Percentiles rank a stretch among this genome's conserved stretches.
These are phyloP conservation scores for Aegilops longissima DNA, from an alignment of 176 grass and related monocot species.

Conservation along the genomic window DNA sequence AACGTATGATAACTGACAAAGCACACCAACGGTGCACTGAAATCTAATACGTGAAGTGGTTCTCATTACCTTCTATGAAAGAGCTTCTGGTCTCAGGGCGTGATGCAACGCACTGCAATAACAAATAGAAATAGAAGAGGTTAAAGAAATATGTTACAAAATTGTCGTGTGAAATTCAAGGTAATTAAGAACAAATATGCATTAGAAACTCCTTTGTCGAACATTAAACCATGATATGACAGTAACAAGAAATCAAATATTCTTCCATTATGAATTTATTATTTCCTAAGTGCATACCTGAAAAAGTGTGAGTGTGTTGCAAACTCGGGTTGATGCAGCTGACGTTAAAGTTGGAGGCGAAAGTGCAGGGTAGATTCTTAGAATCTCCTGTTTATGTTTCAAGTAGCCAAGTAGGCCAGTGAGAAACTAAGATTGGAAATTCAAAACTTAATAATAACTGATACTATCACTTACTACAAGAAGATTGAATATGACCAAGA, in stretches of 20 bases:
- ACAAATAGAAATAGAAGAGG: constrained; percentile 15
- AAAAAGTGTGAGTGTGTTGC: constrained; percentile 81
- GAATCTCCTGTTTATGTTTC: constrained; percentile 64
- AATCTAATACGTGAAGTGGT: background rate
- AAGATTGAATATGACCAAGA: background rate
- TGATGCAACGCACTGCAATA: constrained; percentile 59
- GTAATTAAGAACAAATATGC: background rate
- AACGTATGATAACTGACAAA: constrained; percentile 5
- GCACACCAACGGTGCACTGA: background rate
- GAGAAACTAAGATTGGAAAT: background rate
- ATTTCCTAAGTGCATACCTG: constrained; percentile 50
- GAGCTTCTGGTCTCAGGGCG: constrained; percentile 64
- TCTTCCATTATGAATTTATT: background rate
- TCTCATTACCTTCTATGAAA: constrained; percentile 70
- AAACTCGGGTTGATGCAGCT: constrained; percentile 63
- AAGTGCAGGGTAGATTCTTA: constrained; percentile 70
- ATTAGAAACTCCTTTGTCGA: background rate
- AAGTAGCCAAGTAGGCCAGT: constrained; percentile 21
- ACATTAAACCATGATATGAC: background rate
- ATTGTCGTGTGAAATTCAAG: constrained; percentile 2
- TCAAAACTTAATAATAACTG: background rate
- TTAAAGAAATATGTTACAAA: background rate
- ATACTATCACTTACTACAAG: background rate
- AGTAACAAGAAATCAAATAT: background rate
- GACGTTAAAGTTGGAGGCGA: constrained; percentile 59